phyloP scores from a whole-genome alignment of 345 rosid genomes.

The Atalantia buxifolia region DNA sequence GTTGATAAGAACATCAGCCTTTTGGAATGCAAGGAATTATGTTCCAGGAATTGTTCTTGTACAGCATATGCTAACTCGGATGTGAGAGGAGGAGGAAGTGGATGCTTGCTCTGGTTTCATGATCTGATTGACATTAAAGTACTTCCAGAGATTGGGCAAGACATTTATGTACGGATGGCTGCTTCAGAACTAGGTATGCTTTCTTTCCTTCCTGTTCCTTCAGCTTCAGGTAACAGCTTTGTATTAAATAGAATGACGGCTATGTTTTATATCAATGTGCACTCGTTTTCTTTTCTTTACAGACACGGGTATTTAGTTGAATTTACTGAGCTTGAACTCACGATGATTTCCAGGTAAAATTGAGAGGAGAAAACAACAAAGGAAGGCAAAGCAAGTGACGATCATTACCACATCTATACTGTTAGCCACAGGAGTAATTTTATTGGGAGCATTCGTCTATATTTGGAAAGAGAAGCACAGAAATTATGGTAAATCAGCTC shows the following conservation, averaged over 20 bases:
- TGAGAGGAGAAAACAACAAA: neutral
- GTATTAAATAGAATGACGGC: too few species aligned
- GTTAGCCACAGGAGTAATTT: neutral
- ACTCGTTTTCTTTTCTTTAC: neutral
- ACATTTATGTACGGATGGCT: conserved; percentile 14
- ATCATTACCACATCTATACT: conserved; percentile 19
- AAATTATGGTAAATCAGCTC: conserved; percentile 3
- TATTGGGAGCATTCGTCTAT: conserved; percentile 10
- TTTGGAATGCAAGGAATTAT: conserved; percentile 15
- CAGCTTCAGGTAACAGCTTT: too few species aligned
- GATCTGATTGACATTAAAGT: neutral
- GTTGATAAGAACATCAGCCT: conserved; percentile 12
- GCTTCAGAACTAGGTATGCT: conserved; percentile 13
- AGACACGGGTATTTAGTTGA: too few species aligned
- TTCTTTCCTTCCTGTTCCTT: too few species aligned
- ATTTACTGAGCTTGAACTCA: too few species aligned
- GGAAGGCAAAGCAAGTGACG: neutral
- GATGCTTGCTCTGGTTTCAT: conserved; percentile 6
- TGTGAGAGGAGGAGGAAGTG: conserved; percentile 14
- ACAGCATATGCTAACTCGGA: conserved; percentile 20
- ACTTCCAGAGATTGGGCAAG: neutral
- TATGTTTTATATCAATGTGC: too few species aligned
- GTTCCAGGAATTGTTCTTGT: conserved; percentile 33
- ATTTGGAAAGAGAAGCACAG: conserved; percentile 1
- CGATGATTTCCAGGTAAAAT: neutral